Conservation (phyloP, 2,329 filamentous ascomycete genomes). For the Hypomyces perniciosus region DNA sequence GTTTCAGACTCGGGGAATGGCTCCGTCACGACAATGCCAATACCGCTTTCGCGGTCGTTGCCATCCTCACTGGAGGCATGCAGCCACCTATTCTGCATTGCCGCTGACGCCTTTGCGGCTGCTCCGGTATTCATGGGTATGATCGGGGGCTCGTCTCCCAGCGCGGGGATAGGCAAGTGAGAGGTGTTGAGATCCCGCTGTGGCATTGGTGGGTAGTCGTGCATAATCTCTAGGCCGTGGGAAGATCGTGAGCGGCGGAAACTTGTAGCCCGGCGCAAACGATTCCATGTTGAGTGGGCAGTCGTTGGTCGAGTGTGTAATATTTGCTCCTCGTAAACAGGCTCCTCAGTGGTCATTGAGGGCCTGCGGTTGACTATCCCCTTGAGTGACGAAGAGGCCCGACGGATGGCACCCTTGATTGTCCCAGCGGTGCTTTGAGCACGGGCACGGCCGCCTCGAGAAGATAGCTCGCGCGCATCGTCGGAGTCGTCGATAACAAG, state of each 20-base stretch:
- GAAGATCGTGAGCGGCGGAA: constrained; percentile 44
- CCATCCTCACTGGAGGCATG: constrained; percentile 37
- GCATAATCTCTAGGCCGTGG: constrained; percentile 34
- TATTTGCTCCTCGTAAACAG: constrained; percentile 22
- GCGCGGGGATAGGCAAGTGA: constrained; percentile 40
- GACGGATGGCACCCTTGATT: constrained; percentile 47
- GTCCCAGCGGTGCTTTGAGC: constrained; percentile 24
- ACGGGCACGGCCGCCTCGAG: constrained; percentile 20
- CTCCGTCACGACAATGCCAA: constrained; percentile 51
- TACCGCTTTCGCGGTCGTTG: constrained; percentile 58
- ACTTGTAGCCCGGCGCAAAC: constrained; percentile 45
- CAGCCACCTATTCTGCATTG: constrained; percentile 38
- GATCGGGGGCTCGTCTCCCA: constrained; percentile 50
- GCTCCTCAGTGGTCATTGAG: constrained; percentile 32
- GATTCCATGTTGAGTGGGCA: constrained; percentile 45
- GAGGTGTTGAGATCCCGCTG: constrained; percentile 26
- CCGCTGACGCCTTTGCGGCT: constrained; percentile 56
- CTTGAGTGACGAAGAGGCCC: constrained; percentile 50
- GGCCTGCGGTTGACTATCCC: constrained; percentile 46
- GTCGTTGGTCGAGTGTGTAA: constrained; percentile 36
- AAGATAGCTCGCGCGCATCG: constrained; percentile 19
- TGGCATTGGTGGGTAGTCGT: constrained; percentile 25
- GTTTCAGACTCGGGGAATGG: constrained; percentile 34
- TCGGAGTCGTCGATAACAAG: constrained; percentile 28
- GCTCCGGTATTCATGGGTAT: constrained; percentile 55